phyloP scores from a whole-genome alignment of 495 filamentous ascomycete species.

The Aspergillus carlsbadensis region DNA sequence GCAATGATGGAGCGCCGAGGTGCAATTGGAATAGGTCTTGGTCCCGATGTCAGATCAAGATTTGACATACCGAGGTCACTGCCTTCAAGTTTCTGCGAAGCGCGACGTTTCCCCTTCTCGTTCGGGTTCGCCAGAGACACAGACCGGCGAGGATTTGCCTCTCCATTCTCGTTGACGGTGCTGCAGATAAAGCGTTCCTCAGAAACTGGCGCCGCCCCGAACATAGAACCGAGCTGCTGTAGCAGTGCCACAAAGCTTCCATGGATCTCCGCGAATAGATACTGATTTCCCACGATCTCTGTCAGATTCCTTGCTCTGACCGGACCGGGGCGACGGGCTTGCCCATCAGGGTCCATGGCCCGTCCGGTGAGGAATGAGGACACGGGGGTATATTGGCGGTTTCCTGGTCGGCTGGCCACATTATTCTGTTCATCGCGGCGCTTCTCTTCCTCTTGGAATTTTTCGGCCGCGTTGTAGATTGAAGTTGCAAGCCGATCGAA shows the following conservation, averaged over 20 bases:
- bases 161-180: constrained; percentile 36
- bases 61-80: constrained; percentile 38
- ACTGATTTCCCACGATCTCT: constrained; percentile 81
- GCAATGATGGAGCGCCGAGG: constrained; percentile 41
- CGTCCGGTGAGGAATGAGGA: constrained; percentile 65
- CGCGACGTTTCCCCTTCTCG: constrained; percentile 19
- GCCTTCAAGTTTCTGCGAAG: constrained; percentile 28
- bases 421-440: constrained; percentile 42
- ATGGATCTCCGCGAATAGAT: constrained; percentile 88
- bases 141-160: constrained; percentile 20
- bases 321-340: constrained; percentile 47
- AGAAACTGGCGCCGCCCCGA: constrained; percentile 43
- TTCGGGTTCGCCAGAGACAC: constrained; percentile 19
- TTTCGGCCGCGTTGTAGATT: constrained; percentile 66
- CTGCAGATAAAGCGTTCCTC: constrained; percentile 47
- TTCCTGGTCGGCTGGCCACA: constrained; percentile 21
- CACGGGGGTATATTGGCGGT: constrained; percentile 51
- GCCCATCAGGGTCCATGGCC: constrained; percentile 57
- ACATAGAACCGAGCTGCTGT: constrained; percentile 59
- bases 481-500: constrained; percentile 76
- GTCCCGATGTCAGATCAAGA: constrained; percentile 38
- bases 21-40: constrained; percentile 45
- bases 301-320: constrained; percentile 74
- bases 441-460: constrained; percentile 48
- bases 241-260: constrained; percentile 72